Base-by-base conservation (phyloP, 176 grass and related monocot genomes). In the Lolium rigidum region DNA sequence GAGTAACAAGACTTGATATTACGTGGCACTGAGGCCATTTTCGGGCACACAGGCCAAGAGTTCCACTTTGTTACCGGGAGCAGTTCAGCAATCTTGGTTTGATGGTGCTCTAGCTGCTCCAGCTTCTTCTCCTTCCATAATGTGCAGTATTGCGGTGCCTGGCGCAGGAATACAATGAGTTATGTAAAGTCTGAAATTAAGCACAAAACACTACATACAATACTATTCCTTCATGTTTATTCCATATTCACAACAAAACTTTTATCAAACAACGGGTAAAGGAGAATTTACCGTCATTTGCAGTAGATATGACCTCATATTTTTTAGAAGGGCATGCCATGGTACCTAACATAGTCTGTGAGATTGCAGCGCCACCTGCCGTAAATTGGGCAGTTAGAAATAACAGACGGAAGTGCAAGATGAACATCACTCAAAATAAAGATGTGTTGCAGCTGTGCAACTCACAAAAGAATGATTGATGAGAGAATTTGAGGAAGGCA, bases 341-440 rank as follows among this genome's bases (percentile, higher is more conserved):
- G 67, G 67, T 70, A 70, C 67, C 67, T 43, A 70, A 70, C 37
- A n/a, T 70, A 70, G 18, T 70, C 37, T n/a, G 67, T 3, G 67
- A 70, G 37, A 11, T 70, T 70, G 67, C 67, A 70, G 39, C n/a
- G n/a, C n/a, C 3, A 70, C 39, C 66, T 70, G 28, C 66, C 18
- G 37, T 70, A 41, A 66, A 35, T 17, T 66, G 3, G 26, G 14
- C 31, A 66, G 28, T 66, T 66, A 66, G n/a, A 57, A 6, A 66
- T 35, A n/a, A 66, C 31, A 66, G 26, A 13, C 37, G 37, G 26
- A 66, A 66, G 63, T 37, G 63, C 60, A 25, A 63, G 28, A 66
- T 16, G 63, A 66, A 35, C 14, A 28, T 2, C 13, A 16, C 28
- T 13, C 14, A 66, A 66, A 68, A 58, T 58, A 20, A 17, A 16